Evolutionary conservation across 1,284 basidiomycete species (phyloP).

Genomic region (Trametes pubescens): DNA sequence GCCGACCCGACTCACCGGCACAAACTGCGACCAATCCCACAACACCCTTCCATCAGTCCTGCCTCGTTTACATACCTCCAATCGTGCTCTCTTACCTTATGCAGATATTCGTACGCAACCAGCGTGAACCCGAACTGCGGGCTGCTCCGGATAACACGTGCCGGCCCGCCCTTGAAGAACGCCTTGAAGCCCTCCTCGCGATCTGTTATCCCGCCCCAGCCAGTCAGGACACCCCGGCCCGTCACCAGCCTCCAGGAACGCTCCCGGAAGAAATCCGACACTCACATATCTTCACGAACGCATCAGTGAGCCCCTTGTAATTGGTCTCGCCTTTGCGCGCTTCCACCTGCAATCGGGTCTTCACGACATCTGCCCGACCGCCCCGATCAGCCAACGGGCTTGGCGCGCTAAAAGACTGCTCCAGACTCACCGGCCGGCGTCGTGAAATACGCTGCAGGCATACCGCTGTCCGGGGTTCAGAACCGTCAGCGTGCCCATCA

Average conservation of each 20-base stretch:
- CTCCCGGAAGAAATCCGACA: slow-evolving; percentile 13
- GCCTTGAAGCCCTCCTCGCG: slow-evolving; percentile 90
- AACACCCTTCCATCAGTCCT: slow-evolving; percentile 20
- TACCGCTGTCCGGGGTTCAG: slow-evolving; percentile 66
- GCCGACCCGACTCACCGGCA: slow-evolving; percentile 66
- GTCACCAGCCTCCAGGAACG: slow-evolving; percentile 3
- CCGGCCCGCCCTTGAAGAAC: slow-evolving; percentile 95
- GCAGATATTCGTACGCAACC: slow-evolving; percentile 85
- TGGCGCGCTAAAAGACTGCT: slow-evolving; percentile 25
- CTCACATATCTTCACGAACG: slow-evolving; percentile 88
- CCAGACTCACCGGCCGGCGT: slow-evolving; percentile 76
- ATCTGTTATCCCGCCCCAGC: slow-evolving; percentile 51
- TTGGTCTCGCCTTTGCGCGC: slow-evolving; percentile 90
- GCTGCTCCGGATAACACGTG: slow-evolving; percentile 88
- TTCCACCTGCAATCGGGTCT: slow-evolving; percentile 99
- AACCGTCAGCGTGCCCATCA: slow-evolving; percentile 29
- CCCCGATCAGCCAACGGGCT: slow-evolving; percentile 35
- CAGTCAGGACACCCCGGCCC: slow-evolving; percentile 12
- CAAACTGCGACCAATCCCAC: slow-evolving; percentile 50
- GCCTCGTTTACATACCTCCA: slow-evolving; percentile 18
- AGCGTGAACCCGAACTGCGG: slow-evolving; percentile 95
- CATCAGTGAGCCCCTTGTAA: slow-evolving; percentile 93
- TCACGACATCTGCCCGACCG: slow-evolving; percentile 85
- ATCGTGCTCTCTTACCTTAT: slow-evolving; percentile 57
- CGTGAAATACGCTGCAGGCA: slow-evolving; percentile 92